A percentile compares a stretch with the other conserved stretches of the same genome.
Conservation (phyloP, 1,284 basidiomycete genomes). For the Golubevia sp. region DNA sequence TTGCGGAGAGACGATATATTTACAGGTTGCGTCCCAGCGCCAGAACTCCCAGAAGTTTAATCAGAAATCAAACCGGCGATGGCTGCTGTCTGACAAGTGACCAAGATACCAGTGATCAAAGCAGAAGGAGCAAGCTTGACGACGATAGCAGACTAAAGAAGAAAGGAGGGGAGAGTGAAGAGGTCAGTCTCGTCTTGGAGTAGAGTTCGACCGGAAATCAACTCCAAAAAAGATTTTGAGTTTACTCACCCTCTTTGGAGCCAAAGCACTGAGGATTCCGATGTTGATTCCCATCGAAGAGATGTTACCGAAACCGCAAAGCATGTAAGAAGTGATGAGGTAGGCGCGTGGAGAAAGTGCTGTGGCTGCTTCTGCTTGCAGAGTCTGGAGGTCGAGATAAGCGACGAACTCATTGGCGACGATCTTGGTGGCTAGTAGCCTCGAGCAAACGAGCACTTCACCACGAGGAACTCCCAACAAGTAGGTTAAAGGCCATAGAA, state of each 20-base stretch:
- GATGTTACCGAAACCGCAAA: conserved; percentile 52
- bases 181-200: too few relatives aligned
- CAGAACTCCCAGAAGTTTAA: too few relatives aligned
- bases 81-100: conserved; percentile 47
- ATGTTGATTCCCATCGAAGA: conserved; percentile 53
- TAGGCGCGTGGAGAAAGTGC: conserved; percentile 19
- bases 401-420: conserved; percentile 49
- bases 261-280: conserved; percentile 45
- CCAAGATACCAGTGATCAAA: conserved; percentile 40
- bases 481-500: background rate
- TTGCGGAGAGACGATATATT: too few relatives aligned
- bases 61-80: conserved; percentile 42
- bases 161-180: too few relatives aligned
- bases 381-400: conserved; percentile 20
- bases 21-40: too few relatives aligned
- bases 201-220: too few relatives aligned
- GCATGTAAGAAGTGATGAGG: conserved; percentile 38
- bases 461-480: conserved; percentile 33
- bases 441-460: conserved; percentile 29
- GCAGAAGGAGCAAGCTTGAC: conserved; percentile 41
- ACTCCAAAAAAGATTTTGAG: too few relatives aligned
- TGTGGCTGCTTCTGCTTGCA: too few relatives aligned
- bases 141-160: conserved; percentile 31
- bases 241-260: conserved; percentile 44
- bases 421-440: conserved; percentile 47